phyloP scores from a whole-genome alignment of 192 early-diverging fungal genomes.

The Backusella morwellensis region DNA sequence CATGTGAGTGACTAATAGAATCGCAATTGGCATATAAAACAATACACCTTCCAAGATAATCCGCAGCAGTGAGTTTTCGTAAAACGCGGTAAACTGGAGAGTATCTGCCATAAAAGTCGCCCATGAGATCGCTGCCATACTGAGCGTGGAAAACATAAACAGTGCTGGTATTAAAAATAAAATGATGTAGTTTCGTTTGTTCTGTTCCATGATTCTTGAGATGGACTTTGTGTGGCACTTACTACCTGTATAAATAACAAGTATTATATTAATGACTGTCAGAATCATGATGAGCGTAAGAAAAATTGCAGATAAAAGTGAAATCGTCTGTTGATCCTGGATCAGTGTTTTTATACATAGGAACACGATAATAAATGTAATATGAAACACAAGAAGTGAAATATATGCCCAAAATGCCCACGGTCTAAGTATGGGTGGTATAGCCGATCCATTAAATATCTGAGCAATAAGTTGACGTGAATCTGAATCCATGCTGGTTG shows the following conservation, averaged over 20 bases:
- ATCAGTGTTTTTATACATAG: neutral
- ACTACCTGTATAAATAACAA: conserved; percentile 3
- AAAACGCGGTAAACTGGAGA: neutral
- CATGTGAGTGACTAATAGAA: neutral
- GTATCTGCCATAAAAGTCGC: neutral
- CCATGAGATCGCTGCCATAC: neutral
- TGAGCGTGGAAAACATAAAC: neutral
- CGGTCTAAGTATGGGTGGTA: neutral
- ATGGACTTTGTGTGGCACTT: neutral
- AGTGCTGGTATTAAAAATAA: neutral
- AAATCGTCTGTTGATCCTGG: neutral
- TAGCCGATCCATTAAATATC: neutral
- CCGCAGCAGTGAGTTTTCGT: neutral
- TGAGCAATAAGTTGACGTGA: neutral
- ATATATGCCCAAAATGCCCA: conserved; percentile 10
- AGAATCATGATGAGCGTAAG: neutral
- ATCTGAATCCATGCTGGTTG: neutral
- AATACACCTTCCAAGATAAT: neutral
- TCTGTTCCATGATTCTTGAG: conserved; percentile 3
- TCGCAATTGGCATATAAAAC: neutral
- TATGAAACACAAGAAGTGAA: neutral
- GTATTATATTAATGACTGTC: neutral
- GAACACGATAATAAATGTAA: neutral
- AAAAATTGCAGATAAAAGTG: neutral
- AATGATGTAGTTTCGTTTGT: neutral